Percentiles rank a stretch among this genome's conserved stretches.
Conservation (phyloP, 1,139 yeast species). For the Magnusiomyces suaveolens region DNA sequence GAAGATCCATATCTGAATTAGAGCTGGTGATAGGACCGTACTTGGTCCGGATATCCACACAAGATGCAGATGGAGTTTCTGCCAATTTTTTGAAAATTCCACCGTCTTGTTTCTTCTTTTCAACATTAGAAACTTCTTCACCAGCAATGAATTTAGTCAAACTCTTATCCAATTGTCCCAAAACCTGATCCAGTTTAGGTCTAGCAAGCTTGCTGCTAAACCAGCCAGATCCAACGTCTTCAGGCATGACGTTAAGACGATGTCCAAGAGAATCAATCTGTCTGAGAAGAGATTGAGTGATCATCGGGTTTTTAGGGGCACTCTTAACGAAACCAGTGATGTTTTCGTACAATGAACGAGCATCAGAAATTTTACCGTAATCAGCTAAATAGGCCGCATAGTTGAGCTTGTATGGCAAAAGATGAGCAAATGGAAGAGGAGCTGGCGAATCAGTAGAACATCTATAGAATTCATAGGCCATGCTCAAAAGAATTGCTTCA, state of each 20-base stretch:
- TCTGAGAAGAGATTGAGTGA: constrained; percentile 33
- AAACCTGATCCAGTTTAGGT: constrained; percentile 73
- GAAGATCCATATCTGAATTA: constrained; percentile 2
- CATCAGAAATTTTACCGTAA: constrained; percentile 45
- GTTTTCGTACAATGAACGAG: constrained; percentile 52
- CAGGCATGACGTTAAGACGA: constrained; percentile 18
- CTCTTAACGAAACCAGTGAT: constrained; percentile 40
- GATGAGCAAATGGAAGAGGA: constrained; percentile 40
- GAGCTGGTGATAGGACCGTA: neutral
- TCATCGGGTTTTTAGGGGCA: constrained; percentile 36
- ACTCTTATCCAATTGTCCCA: constrained; percentile 79
- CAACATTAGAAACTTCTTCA: constrained; percentile 42
- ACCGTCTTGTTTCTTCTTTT: constrained; percentile 33
- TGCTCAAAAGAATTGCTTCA: constrained; percentile 47
- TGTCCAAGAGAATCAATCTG: constrained; percentile 33
- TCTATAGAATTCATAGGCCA: constrained; percentile 55
- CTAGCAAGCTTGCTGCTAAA: constrained; percentile 54
- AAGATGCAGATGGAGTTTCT: constrained; percentile 19
- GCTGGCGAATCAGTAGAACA: constrained; percentile 19
- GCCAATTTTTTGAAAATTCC: constrained; percentile 63
- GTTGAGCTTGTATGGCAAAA: constrained; percentile 46
- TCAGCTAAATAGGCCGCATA: constrained; percentile 63
- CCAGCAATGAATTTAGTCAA: constrained; percentile 85
- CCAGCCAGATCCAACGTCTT: constrained; percentile 48
- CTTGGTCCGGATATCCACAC: constrained; percentile 6